phyloP scores from a whole-genome alignment of 257 asterid genomes.

The Solanum pinnatisectum region DNA sequence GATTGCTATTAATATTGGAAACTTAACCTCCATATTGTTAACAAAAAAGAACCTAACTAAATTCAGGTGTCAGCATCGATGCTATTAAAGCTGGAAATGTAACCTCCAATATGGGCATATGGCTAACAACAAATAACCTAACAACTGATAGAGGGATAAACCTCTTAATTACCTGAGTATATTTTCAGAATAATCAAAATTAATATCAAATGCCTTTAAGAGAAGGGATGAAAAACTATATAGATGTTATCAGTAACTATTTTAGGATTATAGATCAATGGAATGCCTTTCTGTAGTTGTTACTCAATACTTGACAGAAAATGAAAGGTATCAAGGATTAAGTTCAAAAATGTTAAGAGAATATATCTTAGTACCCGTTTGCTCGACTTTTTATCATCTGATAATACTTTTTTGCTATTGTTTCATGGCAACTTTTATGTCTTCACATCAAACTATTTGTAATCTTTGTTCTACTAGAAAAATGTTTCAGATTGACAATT shows the following conservation, averaged over 20 bases:
- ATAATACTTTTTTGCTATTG: neutral
- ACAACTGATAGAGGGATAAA: neutral
- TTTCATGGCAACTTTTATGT: neutral
- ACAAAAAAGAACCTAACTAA: neutral
- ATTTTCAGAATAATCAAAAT: neutral
- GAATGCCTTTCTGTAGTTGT: neutral
- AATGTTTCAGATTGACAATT: neutral
- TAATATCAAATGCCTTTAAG: neutral
- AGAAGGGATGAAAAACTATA: neutral
- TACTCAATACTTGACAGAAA: neutral
- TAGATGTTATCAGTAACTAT: neutral
- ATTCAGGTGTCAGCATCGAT: neutral
- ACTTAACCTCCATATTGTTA: neutral
- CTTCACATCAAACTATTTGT: neutral
- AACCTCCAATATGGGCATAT: neutral
- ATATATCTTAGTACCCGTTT: neutral
- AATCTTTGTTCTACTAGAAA: neutral
- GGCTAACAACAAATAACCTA: neutral
- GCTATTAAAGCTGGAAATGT: neutral
- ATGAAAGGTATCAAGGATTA: neutral
- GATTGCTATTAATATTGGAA: neutral
- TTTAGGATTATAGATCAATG: neutral
- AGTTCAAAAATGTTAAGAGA: neutral
- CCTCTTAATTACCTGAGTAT: neutral
- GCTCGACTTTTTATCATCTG: neutral